Conservation (phyloP, 495 filamentous ascomycete species). For the Trichoderma asperelloides region DNA sequence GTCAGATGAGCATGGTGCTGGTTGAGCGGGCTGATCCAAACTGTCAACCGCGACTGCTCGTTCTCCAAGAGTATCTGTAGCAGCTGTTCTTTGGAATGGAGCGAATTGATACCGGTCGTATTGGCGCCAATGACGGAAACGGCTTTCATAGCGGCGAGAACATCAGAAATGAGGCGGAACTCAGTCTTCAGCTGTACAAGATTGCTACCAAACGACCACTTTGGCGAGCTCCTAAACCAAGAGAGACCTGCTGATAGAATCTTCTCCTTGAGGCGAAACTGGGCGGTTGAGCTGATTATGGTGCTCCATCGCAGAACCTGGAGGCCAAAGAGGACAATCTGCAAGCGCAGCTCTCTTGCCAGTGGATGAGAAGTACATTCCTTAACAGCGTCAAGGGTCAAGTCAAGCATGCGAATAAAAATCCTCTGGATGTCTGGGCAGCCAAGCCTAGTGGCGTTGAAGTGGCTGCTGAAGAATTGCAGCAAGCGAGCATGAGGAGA, state of each 20-base stretch:
- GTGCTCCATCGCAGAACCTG: conserved; percentile 63
- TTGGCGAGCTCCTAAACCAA: conserved; percentile 78
- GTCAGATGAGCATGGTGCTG: conserved; percentile 36
- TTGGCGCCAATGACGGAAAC: conserved; percentile 49
- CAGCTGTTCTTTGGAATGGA: conserved; percentile 72
- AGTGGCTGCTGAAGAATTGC: conserved; percentile 88
- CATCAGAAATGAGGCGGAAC: conserved; percentile 69
- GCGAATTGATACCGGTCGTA: conserved; percentile 47
- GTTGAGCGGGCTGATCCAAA: conserved; percentile 82
- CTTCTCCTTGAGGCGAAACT: conserved; percentile 77
- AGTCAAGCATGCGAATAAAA: conserved; percentile 68
- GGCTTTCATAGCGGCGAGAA: conserved; percentile 51
- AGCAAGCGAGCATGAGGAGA: conserved; percentile 78
- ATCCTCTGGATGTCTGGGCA: conserved; percentile 69
- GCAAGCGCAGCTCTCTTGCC: conserved; percentile 82
- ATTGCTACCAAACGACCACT: conserved; percentile 95
- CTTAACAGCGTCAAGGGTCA: conserved; percentile 64
- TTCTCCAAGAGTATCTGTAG: conserved; percentile 71
- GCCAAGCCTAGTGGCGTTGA: conserved; percentile 76
- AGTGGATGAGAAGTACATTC: conserved; percentile 70
- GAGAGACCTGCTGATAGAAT: conserved; percentile 74
- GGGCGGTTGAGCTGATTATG: conserved; percentile 46
- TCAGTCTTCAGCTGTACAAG: conserved; percentile 89
- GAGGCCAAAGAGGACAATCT: conserved; percentile 73
- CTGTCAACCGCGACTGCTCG: conserved; percentile 71